These are phyloP conservation scores for Scheffersomyces stipitis DNA, from an alignment of 805 yeast genomes.

Conservation along the genomic window DNA sequence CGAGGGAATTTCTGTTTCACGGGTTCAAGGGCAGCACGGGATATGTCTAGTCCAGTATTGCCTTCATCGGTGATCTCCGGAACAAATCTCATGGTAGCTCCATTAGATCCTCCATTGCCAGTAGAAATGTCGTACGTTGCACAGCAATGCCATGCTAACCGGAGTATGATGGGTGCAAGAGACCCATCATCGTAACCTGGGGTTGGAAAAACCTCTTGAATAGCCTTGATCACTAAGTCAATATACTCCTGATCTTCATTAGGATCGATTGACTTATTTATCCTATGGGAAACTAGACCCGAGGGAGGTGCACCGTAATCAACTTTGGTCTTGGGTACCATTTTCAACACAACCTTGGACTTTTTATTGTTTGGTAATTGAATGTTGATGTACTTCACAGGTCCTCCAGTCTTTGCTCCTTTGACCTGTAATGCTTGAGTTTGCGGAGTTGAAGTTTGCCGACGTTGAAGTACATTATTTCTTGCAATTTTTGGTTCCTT, in stretches of 20 bases:
- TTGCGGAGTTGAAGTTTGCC: too few relatives aligned
- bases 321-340: background rate
- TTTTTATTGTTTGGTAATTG: background rate
- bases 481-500: background rate
- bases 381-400: background rate
- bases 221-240: conserved; percentile 30
- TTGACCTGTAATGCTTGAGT: background rate
- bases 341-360: background rate
- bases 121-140: conserved; percentile 72
- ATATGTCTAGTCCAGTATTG: conserved; percentile 64
- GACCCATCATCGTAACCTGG: conserved; percentile 61
- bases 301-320: background rate
- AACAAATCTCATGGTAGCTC: conserved; percentile 46
- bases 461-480: too few relatives aligned
- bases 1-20: conserved; percentile 60
- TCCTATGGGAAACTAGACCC: background rate
- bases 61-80: conserved; percentile 54
- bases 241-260: conserved; percentile 4
- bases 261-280: background rate
- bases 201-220: conserved; percentile 27
- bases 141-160: conserved; percentile 84
- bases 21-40: conserved; percentile 55
- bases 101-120: conserved; percentile 63
- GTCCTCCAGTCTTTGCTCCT: background rate
- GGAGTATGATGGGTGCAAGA: conserved; percentile 74